Conservation (phyloP, 2,329 filamentous ascomycete species). For the Botryosphaeria dothidea region DNA sequence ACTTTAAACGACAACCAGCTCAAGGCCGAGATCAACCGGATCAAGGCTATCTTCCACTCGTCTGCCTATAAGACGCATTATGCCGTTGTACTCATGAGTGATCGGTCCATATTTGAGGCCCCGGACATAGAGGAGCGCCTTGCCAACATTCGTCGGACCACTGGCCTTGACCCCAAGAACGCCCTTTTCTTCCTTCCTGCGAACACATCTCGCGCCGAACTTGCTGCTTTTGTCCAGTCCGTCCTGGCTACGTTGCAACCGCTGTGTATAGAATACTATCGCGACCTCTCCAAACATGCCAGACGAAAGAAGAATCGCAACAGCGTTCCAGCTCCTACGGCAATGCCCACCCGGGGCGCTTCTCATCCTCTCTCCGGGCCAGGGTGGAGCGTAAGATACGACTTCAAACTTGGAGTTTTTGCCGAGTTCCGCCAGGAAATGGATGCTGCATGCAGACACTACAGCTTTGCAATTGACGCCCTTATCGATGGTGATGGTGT, state of each 20-base stretch:
- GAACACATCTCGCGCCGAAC: conserved; percentile 68
- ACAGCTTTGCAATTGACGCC: conserved; percentile 82
- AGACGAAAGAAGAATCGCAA: conserved; percentile 84
- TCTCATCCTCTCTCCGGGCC: conserved; percentile 82
- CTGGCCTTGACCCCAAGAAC: conserved; percentile 77
- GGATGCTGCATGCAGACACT: conserved; percentile 82
- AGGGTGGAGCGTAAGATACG: conserved; percentile 92
- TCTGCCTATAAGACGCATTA: conserved; percentile 79
- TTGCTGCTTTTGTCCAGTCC: conserved; percentile 71
- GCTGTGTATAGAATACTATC: conserved; percentile 82
- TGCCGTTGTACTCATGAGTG: conserved; percentile 74
- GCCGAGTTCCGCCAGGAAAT: conserved; percentile 93
- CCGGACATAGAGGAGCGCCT: conserved; percentile 73
- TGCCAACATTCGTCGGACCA: conserved; percentile 74
- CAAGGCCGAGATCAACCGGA: conserved; percentile 79
- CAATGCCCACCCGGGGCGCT: conserved; percentile 79
- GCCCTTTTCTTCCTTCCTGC: conserved; percentile 80
- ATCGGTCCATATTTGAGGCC: conserved; percentile 61
- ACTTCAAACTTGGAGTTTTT: conserved; percentile 88
- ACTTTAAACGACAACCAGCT: conserved; percentile 83
- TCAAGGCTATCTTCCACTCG: conserved; percentile 67
- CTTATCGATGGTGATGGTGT: conserved; percentile 76
- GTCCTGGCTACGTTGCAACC: conserved; percentile 74
- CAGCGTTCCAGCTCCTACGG: conserved; percentile 74
- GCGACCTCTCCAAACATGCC: conserved; percentile 88